Evolutionary conservation across 2,329 filamentous ascomycete genomes (phyloP).

Genomic region (Pezicula radicicola): DNA sequence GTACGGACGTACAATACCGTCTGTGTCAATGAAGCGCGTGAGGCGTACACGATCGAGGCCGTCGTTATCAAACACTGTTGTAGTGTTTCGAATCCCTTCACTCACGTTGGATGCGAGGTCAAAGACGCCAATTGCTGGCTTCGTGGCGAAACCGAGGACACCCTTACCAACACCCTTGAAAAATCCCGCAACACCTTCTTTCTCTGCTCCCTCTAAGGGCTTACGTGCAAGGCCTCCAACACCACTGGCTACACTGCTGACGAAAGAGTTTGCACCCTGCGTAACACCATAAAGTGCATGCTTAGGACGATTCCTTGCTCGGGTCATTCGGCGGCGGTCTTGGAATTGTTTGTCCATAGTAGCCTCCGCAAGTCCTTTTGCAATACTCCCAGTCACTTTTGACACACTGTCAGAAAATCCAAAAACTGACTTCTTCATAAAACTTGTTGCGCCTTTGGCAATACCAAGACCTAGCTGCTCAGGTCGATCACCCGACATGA

Average conservation of each 20-base stretch:
- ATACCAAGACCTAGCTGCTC: constrained; percentile 95
- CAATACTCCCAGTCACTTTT: constrained; percentile 95
- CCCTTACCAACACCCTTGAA: constrained; percentile 98
- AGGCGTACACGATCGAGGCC: constrained; percentile 94
- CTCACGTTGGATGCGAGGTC: constrained; percentile 96
- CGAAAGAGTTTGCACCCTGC: constrained; percentile 90
- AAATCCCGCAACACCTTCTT: constrained; percentile 90
- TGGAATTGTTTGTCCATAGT: constrained; percentile 99
- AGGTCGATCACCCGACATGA: constrained; percentile 86
- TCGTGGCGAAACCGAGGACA: constrained; percentile 89
- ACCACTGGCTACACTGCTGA: constrained; percentile 87
- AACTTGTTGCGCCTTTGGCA: constrained; percentile 93
- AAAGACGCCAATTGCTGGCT: constrained; percentile 93
- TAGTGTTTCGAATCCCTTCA: constrained; percentile 97
- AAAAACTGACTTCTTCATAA: constrained; percentile 98
- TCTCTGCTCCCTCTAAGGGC: constrained; percentile 91
- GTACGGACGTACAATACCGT: constrained; percentile 93
- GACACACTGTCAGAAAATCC: constrained; percentile 96
- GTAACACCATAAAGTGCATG: constrained; percentile 96
- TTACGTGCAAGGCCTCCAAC: constrained; percentile 92
- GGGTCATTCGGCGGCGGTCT: constrained; percentile 89
- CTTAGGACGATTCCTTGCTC: constrained; percentile 90
- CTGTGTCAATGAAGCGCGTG: constrained; percentile 84
- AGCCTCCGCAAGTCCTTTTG: constrained; percentile 91
- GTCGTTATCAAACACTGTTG: constrained; percentile 93